A percentile compares a stretch with the other conserved stretches of the same genome.
Conservation (phyloP, 441 rosid genomes). For the Caryocar brasiliense region DNA sequence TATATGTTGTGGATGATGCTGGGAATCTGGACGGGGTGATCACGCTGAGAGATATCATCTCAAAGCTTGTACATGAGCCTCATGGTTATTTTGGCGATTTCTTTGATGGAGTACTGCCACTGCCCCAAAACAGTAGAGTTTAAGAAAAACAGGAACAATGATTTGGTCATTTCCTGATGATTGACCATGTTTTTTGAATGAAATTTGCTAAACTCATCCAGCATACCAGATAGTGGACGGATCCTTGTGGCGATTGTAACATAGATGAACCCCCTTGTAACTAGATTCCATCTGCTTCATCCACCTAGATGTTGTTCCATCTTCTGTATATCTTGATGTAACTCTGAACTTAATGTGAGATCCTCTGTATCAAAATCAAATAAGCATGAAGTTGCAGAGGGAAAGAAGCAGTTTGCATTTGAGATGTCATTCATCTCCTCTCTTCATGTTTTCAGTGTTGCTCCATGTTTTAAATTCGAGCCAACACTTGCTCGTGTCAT, state of each 20-base stretch:
- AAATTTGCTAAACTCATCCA: background rate
- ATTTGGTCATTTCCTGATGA: background rate
- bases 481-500: too few relatives aligned
- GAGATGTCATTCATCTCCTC: too few relatives aligned
- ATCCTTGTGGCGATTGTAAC: conserved; percentile 14
- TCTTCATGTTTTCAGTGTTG: too few relatives aligned
- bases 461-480: too few relatives aligned
- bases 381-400: too few relatives aligned
- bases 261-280: conserved; percentile 19
- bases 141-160: conserved; percentile 12
- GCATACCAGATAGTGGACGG: conserved; percentile 9
- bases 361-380: background rate
- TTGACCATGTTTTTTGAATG: conserved; percentile 3
- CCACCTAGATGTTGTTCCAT: background rate
- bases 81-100: conserved; percentile 91
- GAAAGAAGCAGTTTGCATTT: too few relatives aligned
- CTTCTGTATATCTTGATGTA: conserved; percentile 16
- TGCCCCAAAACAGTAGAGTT: conserved; percentile 68
- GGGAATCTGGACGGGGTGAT: conserved; percentile 87
- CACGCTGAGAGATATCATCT: conserved; percentile 82
- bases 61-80: conserved; percentile 89
- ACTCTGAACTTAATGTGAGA: background rate
- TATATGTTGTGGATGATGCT: conserved; percentile 64
- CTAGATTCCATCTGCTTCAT: conserved; percentile 4
- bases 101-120: conserved; percentile 82